Percentiles rank a stretch among this genome's conserved stretches.
These are phyloP conservation scores for Jatropha curcas DNA, from an alignment of 345 rosid species.

Conservation along the genomic window DNA sequence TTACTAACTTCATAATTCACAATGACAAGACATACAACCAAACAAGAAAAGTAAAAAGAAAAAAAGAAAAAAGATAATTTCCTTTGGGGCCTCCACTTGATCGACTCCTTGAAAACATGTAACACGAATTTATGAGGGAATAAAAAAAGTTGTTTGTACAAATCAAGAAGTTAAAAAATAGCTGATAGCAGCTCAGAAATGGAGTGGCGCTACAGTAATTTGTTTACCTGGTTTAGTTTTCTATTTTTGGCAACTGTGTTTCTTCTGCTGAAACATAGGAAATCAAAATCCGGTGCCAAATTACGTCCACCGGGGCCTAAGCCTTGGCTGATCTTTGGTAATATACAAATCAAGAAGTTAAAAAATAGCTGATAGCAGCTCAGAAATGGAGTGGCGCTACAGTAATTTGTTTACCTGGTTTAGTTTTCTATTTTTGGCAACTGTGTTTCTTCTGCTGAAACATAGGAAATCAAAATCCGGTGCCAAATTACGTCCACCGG, in stretches of 20 bases:
- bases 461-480: neutral
- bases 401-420: neutral
- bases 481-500: constrained; percentile 9
- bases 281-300: neutral
- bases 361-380: too few relatives aligned
- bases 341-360: too few relatives aligned
- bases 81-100: too few relatives aligned
- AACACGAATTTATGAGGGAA: too few relatives aligned
- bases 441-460: neutral
- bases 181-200: too few relatives aligned
- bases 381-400: neutral
- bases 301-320: constrained; percentile 22
- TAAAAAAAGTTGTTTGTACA: too few relatives aligned
- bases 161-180: too few relatives aligned
- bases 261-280: neutral
- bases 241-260: neutral
- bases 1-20: too few relatives aligned
- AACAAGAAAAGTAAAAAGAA: too few relatives aligned
- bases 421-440: neutral
- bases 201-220: neutral
- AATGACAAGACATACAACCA: too few relatives aligned
- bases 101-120: too few relatives aligned
- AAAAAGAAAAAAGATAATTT: too few relatives aligned
- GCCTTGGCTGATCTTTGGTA: constrained; percentile 21
- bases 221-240: neutral